These are phyloP conservation scores for Fraxinus greggii DNA, from an alignment of 305 asterid species.

Conservation along the genomic window DNA sequence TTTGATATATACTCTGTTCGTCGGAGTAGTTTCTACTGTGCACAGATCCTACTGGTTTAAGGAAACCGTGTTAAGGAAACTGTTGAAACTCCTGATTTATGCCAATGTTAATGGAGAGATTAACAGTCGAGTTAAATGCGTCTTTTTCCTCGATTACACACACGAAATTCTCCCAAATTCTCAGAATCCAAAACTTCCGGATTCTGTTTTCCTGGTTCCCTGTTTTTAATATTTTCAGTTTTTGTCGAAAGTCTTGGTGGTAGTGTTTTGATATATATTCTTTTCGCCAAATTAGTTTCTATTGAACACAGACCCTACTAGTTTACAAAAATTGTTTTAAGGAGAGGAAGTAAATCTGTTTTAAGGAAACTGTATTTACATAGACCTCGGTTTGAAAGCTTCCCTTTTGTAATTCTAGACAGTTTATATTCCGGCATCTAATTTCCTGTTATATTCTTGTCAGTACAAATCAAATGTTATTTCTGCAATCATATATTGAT, in stretches of 20 bases:
- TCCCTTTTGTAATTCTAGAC: background rate
- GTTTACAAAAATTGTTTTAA: background rate
- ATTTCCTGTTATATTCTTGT: background rate
- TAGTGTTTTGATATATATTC: too few relatives aligned
- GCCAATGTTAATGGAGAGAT: background rate
- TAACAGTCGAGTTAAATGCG: background rate
- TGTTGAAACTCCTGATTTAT: too few relatives aligned
- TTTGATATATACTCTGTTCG: too few relatives aligned
- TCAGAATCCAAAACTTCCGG: background rate
- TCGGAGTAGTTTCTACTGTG: too few relatives aligned
- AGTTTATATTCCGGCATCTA: background rate
- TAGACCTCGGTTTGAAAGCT: background rate
- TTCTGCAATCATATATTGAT: background rate
- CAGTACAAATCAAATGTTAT: background rate
- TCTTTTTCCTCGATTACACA: background rate
- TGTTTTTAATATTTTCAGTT: too few relatives aligned
- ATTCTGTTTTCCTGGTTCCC: background rate
- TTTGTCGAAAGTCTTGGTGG: too few relatives aligned
- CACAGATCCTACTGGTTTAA: too few relatives aligned
- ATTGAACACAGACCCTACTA: too few relatives aligned
- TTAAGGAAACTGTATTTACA: background rate
- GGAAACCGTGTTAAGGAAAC: too few relatives aligned
- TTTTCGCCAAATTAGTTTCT: too few relatives aligned
- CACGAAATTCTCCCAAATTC: background rate
- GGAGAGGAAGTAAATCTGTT: background rate